Conservation (phyloP, 192 early-diverging fungal genomes). For the Backusella macrospora region DNA sequence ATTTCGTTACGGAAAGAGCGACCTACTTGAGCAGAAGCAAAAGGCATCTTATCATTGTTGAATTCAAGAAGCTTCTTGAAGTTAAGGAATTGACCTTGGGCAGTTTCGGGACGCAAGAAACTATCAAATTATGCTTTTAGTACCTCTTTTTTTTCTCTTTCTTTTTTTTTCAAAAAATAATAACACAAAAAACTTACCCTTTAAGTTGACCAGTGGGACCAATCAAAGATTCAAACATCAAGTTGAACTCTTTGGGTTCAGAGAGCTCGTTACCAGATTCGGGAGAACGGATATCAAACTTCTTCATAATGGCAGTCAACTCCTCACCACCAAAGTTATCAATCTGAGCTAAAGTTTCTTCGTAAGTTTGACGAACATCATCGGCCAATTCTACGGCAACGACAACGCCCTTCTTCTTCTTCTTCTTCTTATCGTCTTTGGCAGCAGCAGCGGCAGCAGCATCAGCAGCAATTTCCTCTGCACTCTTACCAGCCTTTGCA, state of each 20-base stretch:
- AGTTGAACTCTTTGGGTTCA: conserved; percentile 93
- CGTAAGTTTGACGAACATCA: conserved; percentile 68
- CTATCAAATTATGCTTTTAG: conserved; percentile 35
- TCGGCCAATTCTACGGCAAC: conserved; percentile 67
- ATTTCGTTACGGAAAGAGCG: conserved; percentile 99
- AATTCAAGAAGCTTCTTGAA: conserved; percentile 96
- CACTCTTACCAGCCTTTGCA: conserved; percentile 45
- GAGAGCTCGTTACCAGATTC: conserved; percentile 92
- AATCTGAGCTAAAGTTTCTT: conserved; percentile 87
- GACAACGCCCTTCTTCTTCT: conserved; percentile 67
- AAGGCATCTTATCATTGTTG: conserved; percentile 99
- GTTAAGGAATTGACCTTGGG: conserved; percentile 99
- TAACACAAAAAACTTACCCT: conserved; percentile 52
- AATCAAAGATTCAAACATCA: conserved; percentile 98
- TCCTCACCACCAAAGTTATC: conserved; percentile 93
- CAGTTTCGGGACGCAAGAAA: conserved; percentile 98
- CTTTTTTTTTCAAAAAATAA: background rate
- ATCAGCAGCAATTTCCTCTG: conserved; percentile 19
- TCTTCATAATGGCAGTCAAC: conserved; percentile 82
- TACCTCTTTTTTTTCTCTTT: background rate
- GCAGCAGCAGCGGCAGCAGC: conserved; percentile 36
- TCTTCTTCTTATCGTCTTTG: conserved; percentile 70
- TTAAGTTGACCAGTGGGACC: conserved; percentile 96
- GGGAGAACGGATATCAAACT: conserved; percentile 85
- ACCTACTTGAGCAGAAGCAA: conserved; percentile 97